A percentile compares a stretch with the other conserved stretches of the same genome.
These are phyloP conservation scores for Penicillium sp. DNA, from an alignment of 2,329 filamentous ascomycete species.

Conservation along the genomic window DNA sequence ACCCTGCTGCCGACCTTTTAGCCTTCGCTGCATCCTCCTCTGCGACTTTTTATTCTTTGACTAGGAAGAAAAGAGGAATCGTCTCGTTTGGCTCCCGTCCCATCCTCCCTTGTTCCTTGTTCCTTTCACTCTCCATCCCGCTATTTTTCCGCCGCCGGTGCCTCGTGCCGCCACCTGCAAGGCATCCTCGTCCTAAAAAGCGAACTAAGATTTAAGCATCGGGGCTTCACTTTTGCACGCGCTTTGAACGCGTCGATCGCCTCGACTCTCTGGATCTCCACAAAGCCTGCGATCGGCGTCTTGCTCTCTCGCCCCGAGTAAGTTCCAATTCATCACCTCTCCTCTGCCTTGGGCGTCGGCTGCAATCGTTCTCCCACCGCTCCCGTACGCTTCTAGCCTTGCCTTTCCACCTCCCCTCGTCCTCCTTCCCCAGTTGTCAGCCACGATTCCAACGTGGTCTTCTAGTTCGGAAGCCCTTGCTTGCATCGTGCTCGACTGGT, in stretches of 20 bases:
- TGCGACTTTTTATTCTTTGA: too few relatives aligned
- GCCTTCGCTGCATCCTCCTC: too few relatives aligned
- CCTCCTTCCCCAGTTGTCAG: background rate
- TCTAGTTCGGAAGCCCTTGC: conserved; percentile 17
- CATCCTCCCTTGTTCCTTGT: conserved; percentile 22
- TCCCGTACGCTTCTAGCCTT: conserved; percentile 5
- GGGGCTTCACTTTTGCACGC: conserved; percentile 16
- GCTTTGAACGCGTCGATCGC: conserved; percentile 24
- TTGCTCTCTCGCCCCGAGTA: too few relatives aligned
- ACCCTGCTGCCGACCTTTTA: too few relatives aligned
- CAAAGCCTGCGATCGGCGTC: too few relatives aligned
- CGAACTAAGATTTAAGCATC: conserved; percentile 44
- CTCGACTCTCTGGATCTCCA: too few relatives aligned
- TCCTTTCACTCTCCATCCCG: conserved; percentile 22
- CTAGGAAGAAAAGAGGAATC: too few relatives aligned
- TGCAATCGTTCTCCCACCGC: too few relatives aligned
- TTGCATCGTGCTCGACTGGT: conserved; percentile 19
- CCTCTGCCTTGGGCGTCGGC: too few relatives aligned
- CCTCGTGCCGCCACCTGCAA: conserved; percentile 41
- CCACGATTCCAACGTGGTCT: too few relatives aligned
- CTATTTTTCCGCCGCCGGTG: conserved; percentile 23
- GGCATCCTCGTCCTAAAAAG: conserved; percentile 38
- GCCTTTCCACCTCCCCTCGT: conserved; percentile 3
- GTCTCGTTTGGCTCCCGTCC: conserved; percentile 30
- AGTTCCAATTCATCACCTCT: background rate